Conservation (phyloP, 331 rosid species). For the Arachis monticola region DNA sequence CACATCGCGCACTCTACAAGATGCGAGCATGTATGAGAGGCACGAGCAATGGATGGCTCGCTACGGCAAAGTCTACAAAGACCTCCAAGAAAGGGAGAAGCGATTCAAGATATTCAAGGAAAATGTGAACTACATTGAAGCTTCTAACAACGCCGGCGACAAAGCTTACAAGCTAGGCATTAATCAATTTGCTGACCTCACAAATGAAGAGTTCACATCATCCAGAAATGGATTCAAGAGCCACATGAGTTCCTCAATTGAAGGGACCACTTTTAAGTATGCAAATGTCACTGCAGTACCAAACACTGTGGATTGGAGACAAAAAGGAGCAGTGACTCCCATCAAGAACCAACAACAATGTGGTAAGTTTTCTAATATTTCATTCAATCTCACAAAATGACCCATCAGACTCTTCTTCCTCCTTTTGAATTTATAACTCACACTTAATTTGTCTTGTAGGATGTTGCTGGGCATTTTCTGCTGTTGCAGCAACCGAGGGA, state of each 20-base stretch:
- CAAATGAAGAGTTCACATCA: slow-evolving; percentile 52
- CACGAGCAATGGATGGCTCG: slow-evolving; percentile 47
- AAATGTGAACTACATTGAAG: slow-evolving; percentile 49
- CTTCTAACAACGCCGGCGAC: slow-evolving; percentile 38
- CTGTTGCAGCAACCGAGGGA: slow-evolving; percentile 51
- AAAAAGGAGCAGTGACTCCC: slow-evolving; percentile 59
- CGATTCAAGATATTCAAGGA: slow-evolving; percentile 43
- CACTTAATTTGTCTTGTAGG: slow-evolving; percentile 20
- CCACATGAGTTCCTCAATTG: slow-evolving; percentile 43
- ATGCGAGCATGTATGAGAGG: slow-evolving; percentile 35
- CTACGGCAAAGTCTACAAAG: slow-evolving; percentile 39
- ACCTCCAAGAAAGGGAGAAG: slow-evolving; percentile 27
- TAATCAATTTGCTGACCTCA: slow-evolving; percentile 55
- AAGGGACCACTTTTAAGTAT: slow-evolving; percentile 44
- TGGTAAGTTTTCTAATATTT: slow-evolving; percentile 18
- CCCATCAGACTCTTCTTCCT: neutral
- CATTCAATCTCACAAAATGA: neutral
- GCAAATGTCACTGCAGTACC: slow-evolving; percentile 43
- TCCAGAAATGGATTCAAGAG: slow-evolving; percentile 51
- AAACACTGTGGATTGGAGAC: slow-evolving; percentile 54
- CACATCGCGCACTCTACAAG: slow-evolving; percentile 46
- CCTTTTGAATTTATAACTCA: too few relatives aligned
- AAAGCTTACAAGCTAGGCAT: slow-evolving; percentile 45
- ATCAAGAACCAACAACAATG: slow-evolving; percentile 62
- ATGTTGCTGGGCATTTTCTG: slow-evolving; percentile 57